phyloP scores from a whole-genome alignment of 139 green algal genomes.

The Trebouxia sp. region DNA sequence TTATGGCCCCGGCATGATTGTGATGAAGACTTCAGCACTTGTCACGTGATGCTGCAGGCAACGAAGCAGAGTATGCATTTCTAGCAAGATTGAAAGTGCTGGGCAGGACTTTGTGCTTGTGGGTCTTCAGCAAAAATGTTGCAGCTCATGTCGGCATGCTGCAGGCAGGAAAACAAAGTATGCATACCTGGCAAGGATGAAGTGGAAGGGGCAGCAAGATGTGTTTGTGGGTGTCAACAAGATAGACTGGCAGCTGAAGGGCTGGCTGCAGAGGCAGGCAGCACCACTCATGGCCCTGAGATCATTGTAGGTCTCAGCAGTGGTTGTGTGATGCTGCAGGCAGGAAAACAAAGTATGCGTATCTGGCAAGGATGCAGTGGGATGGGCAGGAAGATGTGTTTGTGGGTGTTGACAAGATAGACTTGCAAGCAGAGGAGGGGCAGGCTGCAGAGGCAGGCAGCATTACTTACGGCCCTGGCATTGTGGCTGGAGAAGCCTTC shows the following conservation, averaged over 20 bases:
- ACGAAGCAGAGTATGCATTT: no score
- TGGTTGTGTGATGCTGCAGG: no score
- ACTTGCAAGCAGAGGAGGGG: constrained; percentile 45
- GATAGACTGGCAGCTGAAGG: constrained; percentile 52
- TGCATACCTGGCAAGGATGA: constrained; percentile 36
- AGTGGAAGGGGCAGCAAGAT: not conserved
- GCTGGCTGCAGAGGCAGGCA: constrained; percentile 35
- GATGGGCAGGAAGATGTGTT: constrained; percentile 30
- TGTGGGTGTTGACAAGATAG: constrained; percentile 68
- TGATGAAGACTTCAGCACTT: constrained; percentile 71
- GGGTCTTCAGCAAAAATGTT: no score
- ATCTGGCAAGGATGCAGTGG: constrained; percentile 34
- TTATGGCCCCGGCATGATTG: constrained; percentile 45
- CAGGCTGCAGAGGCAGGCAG: constrained; percentile 35
- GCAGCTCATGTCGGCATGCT: no score
- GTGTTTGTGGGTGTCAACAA: constrained; percentile 66
- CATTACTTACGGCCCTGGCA: constrained; percentile 46
- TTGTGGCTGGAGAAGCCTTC: constrained; percentile 66
- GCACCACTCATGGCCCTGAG: constrained; percentile 46
- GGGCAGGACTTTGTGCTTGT: no score
- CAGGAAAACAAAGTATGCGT: constrained; percentile 38
- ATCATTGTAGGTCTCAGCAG: constrained; percentile 59
- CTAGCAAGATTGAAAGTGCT: no score
- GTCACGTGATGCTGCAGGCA: no score
- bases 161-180: constrained; percentile 44